Evolutionary conservation across 306 rosid genomes (phyloP).

Genomic region (Lathyrus aphaca): DNA sequence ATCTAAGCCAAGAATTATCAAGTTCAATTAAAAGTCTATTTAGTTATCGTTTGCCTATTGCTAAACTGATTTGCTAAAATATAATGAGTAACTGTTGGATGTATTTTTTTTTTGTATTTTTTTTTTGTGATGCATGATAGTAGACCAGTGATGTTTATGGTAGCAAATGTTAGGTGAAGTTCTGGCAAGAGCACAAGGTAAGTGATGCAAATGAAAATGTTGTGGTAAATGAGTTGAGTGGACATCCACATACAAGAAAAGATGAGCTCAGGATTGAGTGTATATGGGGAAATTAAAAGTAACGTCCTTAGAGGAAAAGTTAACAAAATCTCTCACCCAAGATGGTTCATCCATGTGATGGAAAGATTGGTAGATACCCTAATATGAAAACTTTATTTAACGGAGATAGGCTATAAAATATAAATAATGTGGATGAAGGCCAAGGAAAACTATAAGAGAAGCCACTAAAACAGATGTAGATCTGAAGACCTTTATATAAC

Average conservation of each 20-base stretch:
- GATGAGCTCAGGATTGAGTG: background rate
- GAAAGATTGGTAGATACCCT: conserved; percentile 11
- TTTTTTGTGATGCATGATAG: conserved; percentile 20
- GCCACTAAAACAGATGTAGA: conserved; percentile 11
- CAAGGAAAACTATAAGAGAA: conserved; percentile 7
- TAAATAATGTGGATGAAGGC: conserved; percentile 26
- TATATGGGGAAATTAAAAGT: background rate
- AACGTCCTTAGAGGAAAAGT: conserved; percentile 8
- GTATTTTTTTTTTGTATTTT: background rate
- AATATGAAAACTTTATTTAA: conserved; percentile 17
- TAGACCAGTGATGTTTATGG: conserved; percentile 17
- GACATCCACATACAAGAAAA: background rate
- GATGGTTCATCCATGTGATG: conserved; percentile 4
- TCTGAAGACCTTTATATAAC: conserved; percentile 17
- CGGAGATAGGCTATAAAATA: conserved; percentile 1
- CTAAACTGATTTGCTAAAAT: conserved; percentile 17
- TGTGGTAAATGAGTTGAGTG: conserved; percentile 9
- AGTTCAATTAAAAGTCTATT: conserved; percentile 17
- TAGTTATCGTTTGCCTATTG: conserved; percentile 23
- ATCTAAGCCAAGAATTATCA: conserved; percentile 19
- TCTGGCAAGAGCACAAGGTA: background rate
- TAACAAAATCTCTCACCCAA: background rate
- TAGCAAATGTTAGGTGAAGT: conserved; percentile 13
- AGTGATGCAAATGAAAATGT: conserved; percentile 21
- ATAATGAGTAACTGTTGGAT: conserved; percentile 16